phyloP scores from a whole-genome alignment of 2,329 filamentous ascomycete genomes.

The Zymoseptoria tritici region DNA sequence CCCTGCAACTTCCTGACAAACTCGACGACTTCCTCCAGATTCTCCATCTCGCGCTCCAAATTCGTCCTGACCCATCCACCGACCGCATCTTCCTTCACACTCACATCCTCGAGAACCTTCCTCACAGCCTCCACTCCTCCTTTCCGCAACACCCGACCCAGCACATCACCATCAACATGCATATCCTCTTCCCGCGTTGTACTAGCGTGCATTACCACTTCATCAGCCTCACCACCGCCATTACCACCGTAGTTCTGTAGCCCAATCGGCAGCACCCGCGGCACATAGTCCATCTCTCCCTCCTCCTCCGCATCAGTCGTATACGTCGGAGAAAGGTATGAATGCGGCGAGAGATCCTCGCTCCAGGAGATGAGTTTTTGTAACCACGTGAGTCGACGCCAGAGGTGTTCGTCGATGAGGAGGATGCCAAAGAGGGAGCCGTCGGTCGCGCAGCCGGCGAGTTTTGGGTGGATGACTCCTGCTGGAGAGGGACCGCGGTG shows the following conservation, averaged over 20 bases:
- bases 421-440: constrained; percentile 53
- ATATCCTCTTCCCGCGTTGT: constrained; percentile 18
- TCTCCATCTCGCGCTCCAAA: constrained; percentile 22
- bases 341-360: constrained; percentile 26
- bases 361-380: constrained; percentile 52
- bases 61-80: constrained; percentile 27
- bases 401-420: constrained; percentile 54
- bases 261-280: constrained; percentile 14
- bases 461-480: constrained; percentile 39
- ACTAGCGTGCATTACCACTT: constrained; percentile 13
- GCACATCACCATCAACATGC: constrained; percentile 38
- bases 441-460: constrained; percentile 45
- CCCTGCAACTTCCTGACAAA: constrained; percentile 16
- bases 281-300: constrained; percentile 7
- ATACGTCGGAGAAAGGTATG: constrained; percentile 11
- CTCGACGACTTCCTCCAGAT: constrained; percentile 18
- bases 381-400: constrained; percentile 64
- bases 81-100: constrained; percentile 17
- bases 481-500: constrained; percentile 31
- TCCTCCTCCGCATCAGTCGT: constrained; percentile 9
- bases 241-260: constrained; percentile 3
- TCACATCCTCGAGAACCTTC: constrained; percentile 14
- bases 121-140: constrained; percentile 20
- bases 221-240: constrained; percentile 17
- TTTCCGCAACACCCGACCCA: constrained; percentile 28